These are phyloP conservation scores for Rhizophagus prolifer DNA, from an alignment of 192 early-diverging fungal species.

Conservation along the genomic window DNA sequence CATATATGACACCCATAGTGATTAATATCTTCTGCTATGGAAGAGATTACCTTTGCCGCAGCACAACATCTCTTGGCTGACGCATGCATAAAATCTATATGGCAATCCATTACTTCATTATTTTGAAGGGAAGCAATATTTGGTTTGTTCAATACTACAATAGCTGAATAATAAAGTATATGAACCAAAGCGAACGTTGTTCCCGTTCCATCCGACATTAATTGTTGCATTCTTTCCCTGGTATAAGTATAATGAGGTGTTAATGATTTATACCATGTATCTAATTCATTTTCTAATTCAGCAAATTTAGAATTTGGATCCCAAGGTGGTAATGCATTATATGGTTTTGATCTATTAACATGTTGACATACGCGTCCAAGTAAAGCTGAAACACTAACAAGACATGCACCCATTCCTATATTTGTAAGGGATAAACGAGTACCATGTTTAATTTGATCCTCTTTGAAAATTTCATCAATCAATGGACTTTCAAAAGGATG, in stretches of 20 bases:
- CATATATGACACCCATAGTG: constrained; percentile 34
- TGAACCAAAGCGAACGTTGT: constrained; percentile 43
- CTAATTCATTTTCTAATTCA: constrained; percentile 36
- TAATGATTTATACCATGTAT: constrained; percentile 41
- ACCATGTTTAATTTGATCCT: constrained; percentile 8
- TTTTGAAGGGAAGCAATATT: constrained; percentile 39
- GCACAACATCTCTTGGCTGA: constrained; percentile 41
- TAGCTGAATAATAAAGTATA: constrained; percentile 46
- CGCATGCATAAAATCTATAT: constrained; percentile 37
- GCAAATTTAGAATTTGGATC: constrained; percentile 49
- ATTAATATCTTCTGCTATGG: constrained; percentile 40
- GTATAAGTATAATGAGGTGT: constrained; percentile 38
- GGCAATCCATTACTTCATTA: constrained; percentile 20
- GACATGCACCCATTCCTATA: constrained; percentile 37
- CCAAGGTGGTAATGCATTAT: constrained; percentile 36
- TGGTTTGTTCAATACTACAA: constrained; percentile 51
- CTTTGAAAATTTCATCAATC: constrained; percentile 26
- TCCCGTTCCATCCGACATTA: constrained; percentile 32
- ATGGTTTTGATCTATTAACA: constrained; percentile 45
- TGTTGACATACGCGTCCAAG: constrained; percentile 46
- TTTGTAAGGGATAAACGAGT: neutral
- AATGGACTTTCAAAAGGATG: constrained; percentile 28
- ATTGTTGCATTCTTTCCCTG: constrained; percentile 38
- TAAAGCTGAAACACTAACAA: constrained; percentile 43
- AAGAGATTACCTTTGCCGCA: constrained; percentile 44